These are phyloP conservation scores for Cyclaneusma minus DNA, from an alignment of 2,329 filamentous ascomycete species.

Conservation along the genomic window DNA sequence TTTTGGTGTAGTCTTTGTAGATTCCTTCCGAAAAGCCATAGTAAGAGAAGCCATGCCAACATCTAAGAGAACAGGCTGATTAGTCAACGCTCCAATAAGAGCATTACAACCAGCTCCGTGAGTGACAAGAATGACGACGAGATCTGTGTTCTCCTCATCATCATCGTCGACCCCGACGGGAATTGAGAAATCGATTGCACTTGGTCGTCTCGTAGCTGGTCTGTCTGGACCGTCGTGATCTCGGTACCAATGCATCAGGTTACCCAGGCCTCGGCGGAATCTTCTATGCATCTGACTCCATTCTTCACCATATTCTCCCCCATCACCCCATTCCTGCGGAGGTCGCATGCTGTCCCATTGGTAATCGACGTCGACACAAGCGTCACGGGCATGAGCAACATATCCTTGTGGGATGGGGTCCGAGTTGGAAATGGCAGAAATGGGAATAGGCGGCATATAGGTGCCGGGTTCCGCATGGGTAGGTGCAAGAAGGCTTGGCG, in stretches of 20 bases:
- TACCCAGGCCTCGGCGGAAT: conserved; percentile 65
- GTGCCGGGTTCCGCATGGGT: conserved; percentile 16
- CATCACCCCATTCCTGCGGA: conserved; percentile 70
- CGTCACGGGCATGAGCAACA: conserved; percentile 77
- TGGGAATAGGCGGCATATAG: conserved; percentile 65
- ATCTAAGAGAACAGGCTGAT: conserved; percentile 81
- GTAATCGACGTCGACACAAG: conserved; percentile 76
- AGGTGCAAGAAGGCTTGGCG: background rate
- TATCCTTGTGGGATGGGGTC: conserved; percentile 78
- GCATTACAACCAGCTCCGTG: conserved; percentile 96
- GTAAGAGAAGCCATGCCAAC: conserved; percentile 83
- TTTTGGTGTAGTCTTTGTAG: conserved; percentile 8
- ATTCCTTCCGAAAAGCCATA: conserved; percentile 54
- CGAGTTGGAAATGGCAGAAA: conserved; percentile 67
- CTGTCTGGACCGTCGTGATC: conserved; percentile 23
- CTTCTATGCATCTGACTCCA: conserved; percentile 92
- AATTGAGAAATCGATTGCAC: conserved; percentile 19
- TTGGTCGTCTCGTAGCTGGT: conserved; percentile 22
- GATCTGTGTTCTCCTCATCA: conserved; percentile 50
- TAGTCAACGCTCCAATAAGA: conserved; percentile 78
- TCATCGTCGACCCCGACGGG: conserved; percentile 21
- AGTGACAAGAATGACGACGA: conserved; percentile 76
- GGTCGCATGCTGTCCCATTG: conserved; percentile 87
- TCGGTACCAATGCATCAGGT: conserved; percentile 71
- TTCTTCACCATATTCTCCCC: conserved; percentile 79